These are phyloP conservation scores for Backusella circina DNA, from an alignment of 192 early-diverging fungal species.

Conservation along the genomic window DNA sequence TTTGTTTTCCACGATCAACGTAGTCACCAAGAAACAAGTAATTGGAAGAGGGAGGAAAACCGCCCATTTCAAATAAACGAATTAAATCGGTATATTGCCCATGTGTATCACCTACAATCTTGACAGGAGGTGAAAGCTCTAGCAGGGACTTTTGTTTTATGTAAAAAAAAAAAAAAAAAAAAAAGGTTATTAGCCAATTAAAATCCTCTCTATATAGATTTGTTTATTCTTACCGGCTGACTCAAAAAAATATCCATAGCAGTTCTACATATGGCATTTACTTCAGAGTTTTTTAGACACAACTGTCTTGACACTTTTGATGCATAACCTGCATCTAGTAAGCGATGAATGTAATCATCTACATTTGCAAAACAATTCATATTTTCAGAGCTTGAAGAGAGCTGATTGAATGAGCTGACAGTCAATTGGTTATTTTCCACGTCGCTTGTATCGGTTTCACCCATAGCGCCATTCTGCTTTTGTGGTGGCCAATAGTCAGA, in stretches of 20 bases:
- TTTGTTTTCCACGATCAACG: slow-evolving; percentile 96
- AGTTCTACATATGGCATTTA: slow-evolving; percentile 81
- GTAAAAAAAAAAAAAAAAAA: background rate
- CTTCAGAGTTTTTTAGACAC: slow-evolving; percentile 83
- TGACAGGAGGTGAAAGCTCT: slow-evolving; percentile 72
- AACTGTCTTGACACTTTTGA: slow-evolving; percentile 72
- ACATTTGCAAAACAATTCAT: slow-evolving; percentile 39
- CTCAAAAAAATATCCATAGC: slow-evolving; percentile 87
- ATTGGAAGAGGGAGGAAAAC: slow-evolving; percentile 87
- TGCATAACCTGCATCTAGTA: slow-evolving; percentile 75
- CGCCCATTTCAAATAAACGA: slow-evolving; percentile 90
- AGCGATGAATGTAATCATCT: slow-evolving; percentile 85
- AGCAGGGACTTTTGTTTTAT: slow-evolving; percentile 44
- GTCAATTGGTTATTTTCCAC: slow-evolving; percentile 35
- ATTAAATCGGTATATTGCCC: slow-evolving; percentile 94
- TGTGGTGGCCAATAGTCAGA: slow-evolving; percentile 25
- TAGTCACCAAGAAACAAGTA: slow-evolving; percentile 96
- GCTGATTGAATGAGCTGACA: slow-evolving; percentile 34
- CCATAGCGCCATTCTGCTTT: background rate
- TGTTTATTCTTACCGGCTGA: slow-evolving; percentile 58
- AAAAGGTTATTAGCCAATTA: background rate
- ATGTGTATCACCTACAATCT: slow-evolving; percentile 92
- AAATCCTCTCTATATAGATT: background rate
- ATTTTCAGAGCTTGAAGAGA: slow-evolving; percentile 25
- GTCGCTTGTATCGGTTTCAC: slow-evolving; percentile 9